Conservation (phyloP, 495 filamentous ascomycete genomes). For the Cenococcum geophilum region DNA sequence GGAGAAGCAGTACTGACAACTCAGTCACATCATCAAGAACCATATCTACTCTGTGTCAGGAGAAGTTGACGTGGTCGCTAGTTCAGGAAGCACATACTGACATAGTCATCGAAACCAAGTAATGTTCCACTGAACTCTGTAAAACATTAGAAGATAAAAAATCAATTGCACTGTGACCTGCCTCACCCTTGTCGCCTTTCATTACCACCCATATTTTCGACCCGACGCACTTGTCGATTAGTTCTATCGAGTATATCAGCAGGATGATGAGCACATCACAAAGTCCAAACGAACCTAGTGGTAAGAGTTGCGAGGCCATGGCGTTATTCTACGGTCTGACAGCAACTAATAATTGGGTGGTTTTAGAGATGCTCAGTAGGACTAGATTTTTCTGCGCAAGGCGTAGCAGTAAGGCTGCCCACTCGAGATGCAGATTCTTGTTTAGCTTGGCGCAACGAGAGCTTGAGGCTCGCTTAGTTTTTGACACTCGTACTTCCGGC, state of each 20-base stretch:
- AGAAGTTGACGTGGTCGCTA: background rate
- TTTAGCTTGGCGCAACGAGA: too few species aligned
- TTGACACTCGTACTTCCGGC: too few species aligned
- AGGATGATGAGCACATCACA: background rate
- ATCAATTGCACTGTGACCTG: background rate
- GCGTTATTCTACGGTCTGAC: background rate
- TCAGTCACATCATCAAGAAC: slow-evolving; percentile 95
- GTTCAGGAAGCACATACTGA: slow-evolving; percentile 66
- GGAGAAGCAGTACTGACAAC: slow-evolving; percentile 57
- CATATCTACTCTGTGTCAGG: slow-evolving; percentile 64
- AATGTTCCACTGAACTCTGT: slow-evolving; percentile 90
- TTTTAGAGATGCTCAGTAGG: background rate
- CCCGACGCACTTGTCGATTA: slow-evolving; percentile 98
- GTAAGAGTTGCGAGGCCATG: slow-evolving; percentile 28
- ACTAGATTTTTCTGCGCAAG: too few species aligned
- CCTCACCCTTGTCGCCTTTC: slow-evolving; percentile 88
- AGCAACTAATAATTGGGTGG: background rate
- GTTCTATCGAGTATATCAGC: slow-evolving; percentile 50
- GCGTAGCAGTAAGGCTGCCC: too few species aligned
- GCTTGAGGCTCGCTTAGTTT: too few species aligned
- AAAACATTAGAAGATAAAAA: slow-evolving; percentile 32
- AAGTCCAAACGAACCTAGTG: slow-evolving; percentile 32
- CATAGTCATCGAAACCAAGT: slow-evolving; percentile 96
- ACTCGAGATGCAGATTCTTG: too few species aligned
- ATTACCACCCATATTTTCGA: slow-evolving; percentile 98